Base-by-base conservation (phyloP, 1,284 basidiomycete species). In the Apiotrichum sp. region DNA sequence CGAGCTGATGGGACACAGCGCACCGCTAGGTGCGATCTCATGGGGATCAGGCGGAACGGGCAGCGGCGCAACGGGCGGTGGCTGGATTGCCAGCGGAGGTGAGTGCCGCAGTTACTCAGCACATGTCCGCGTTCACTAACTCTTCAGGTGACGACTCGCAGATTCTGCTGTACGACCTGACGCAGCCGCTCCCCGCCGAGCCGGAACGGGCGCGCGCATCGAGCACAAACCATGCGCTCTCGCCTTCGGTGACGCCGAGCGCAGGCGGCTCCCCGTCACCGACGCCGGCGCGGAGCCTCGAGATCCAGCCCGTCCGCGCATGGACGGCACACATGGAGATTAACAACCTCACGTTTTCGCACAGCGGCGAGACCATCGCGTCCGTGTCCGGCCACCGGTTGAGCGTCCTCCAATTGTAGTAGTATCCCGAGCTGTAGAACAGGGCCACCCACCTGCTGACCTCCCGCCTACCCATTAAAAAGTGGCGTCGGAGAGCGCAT, bases 81-180 rank as follows among this genome's bases (percentile, higher is more conserved):
- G 90, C 35, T 80, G 93, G 60, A 80, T 93, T 54, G 88, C 92
- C 8, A 88, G 88, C 50, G 86, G 88, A 66, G 86, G 90, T 89
- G 72, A 64, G 81, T 56, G 22, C 22, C 22, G 22, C 22, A 22
- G 22, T 22, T 22, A 22, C 22, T 22, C 22, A 22, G 22, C 22
- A 22, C 22, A 22, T 22, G 22, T 22, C 22, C 22, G 22, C 22
- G 22, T 22, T 22, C 22, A 53, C 44, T 29, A 34, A 33, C 43
- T 6, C 3, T 72, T 22, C 22, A 93, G 92, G 85, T 59, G 93
- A 96, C 73, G 92, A 96, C 75, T 88, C 87, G 62, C 92, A 95
- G 74, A 79, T 95, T 9, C 79, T 96, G 9, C 75, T 96, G 10
- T 96, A 92, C 87, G 92, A 96, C 72, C 80, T 95, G 22, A 72